A percentile compares a stretch with the other conserved stretches of the same genome.
These are phyloP conservation scores for Aplosporella prunicola DNA, from an alignment of 2,329 filamentous ascomycete genomes.

Conservation along the genomic window DNA sequence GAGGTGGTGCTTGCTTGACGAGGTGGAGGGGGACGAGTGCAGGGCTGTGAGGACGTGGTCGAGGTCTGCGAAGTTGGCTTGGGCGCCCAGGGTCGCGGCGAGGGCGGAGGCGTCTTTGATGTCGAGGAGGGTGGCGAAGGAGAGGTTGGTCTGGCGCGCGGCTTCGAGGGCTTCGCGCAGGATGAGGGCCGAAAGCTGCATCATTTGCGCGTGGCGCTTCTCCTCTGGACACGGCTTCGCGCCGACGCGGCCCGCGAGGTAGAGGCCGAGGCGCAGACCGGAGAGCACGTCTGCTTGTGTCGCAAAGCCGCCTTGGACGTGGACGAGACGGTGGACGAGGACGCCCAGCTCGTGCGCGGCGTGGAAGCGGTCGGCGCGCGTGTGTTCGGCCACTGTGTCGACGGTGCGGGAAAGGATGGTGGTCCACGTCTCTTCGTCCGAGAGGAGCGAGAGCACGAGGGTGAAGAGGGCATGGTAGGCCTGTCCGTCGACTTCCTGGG, in stretches of 20 bases:
- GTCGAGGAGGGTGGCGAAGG: conserved; percentile 27
- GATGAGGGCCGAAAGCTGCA: conserved; percentile 31
- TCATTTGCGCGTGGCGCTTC: conserved; percentile 29
- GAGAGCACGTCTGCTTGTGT: conserved; percentile 23
- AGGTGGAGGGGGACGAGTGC: conserved; percentile 18
- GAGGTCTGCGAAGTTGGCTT: conserved; percentile 35
- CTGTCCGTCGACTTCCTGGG: conserved; percentile 19
- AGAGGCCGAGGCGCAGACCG: conserved; percentile 27
- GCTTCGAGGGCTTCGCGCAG: conserved; percentile 32
- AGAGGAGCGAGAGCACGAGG: conserved; percentile 22
- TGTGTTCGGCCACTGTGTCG: conserved; percentile 18
- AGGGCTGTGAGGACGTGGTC: conserved; percentile 25
- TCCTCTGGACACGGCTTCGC: conserved; percentile 21
- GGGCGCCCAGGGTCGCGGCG: conserved; percentile 36
- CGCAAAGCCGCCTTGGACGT: conserved; percentile 23
- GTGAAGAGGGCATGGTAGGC: conserved; percentile 19
- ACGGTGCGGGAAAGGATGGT: conserved; percentile 21
- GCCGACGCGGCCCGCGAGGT: conserved; percentile 22
- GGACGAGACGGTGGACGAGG: conserved; percentile 22
- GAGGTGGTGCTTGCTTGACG: conserved; percentile 33
- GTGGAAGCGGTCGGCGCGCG: conserved; percentile 20
- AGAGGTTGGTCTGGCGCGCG: no score
- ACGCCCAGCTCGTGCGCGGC: conserved; percentile 24
- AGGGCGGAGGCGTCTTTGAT: conserved; percentile 35
- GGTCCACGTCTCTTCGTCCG: conserved; percentile 21